Evolutionary conservation across 805 yeast species (phyloP).

Genomic region (Hanseniaspora guilliermondii): DNA sequence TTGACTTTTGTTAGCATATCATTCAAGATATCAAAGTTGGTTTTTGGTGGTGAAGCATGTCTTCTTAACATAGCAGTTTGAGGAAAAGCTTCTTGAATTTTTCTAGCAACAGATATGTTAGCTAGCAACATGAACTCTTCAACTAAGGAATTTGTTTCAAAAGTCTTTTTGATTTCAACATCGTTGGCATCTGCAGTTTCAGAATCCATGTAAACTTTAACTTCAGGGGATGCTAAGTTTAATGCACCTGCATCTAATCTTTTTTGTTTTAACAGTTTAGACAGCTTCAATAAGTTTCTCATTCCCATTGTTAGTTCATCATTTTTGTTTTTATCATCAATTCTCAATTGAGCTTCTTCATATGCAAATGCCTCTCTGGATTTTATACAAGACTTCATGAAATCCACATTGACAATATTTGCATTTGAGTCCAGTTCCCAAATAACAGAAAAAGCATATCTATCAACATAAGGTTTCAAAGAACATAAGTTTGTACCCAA

Average conservation of each 20-base stretch:
- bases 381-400: constrained; percentile 74
- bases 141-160: constrained; percentile 89
- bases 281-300: constrained; percentile 66
- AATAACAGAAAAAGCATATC: constrained; percentile 87
- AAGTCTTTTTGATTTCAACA: constrained; percentile 76
- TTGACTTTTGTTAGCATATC: constrained; percentile 79
- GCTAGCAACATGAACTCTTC: constrained; percentile 98
- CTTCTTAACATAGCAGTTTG: constrained; percentile 98
- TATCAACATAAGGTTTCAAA: constrained; percentile 83
- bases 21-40: constrained; percentile 79
- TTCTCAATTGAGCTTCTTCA: constrained; percentile 81
- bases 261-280: constrained; percentile 71
- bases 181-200: constrained; percentile 95
- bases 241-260: constrained; percentile 92
- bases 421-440: constrained; percentile 92
- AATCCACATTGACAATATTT: constrained; percentile 64
- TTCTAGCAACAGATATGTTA: constrained; percentile 87
- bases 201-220: constrained; percentile 90
- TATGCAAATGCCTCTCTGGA: constrained; percentile 93
- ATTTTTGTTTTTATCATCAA: constrained; percentile 60
- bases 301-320: constrained; percentile 85
- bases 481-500: constrained; percentile 95
- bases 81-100: constrained; percentile 84
- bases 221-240: constrained; percentile 95
- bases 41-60: constrained; percentile 93